Conservation (phyloP, 257 asterid genomes). For the Parsonsia alboflavescens region DNA sequence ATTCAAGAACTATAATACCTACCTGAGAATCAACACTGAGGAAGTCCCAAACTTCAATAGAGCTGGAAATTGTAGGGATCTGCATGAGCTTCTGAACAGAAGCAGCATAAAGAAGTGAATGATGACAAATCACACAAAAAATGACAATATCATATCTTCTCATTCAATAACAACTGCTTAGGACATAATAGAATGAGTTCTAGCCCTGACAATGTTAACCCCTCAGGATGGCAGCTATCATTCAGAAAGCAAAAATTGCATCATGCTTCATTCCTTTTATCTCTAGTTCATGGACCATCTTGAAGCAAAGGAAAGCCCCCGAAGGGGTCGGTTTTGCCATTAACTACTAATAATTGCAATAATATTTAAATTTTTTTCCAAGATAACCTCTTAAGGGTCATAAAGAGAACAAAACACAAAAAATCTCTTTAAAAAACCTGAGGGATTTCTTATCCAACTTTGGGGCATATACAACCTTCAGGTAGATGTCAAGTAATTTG, state of each 20-base stretch:
- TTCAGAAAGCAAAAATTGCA: not conserved
- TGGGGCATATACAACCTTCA: slow-evolving; percentile 54
- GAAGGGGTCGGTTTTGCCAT: not conserved
- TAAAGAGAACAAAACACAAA: not conserved
- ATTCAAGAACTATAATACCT: slow-evolving; percentile 20
- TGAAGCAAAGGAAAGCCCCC: not conserved
- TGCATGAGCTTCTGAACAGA: slow-evolving; percentile 70
- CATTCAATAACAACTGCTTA: not conserved
- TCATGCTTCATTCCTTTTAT: not conserved
- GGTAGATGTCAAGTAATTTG: slow-evolving; percentile 77
- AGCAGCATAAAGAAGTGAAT: slow-evolving; percentile 18
- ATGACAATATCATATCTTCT: not conserved
- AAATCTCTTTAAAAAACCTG: not conserved
- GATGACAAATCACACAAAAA: not conserved
- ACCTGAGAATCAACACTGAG: slow-evolving; percentile 99
- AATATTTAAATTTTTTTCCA: not conserved
- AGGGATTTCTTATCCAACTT: slow-evolving; percentile 5
- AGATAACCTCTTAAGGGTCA: not conserved
- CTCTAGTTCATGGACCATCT: not conserved
- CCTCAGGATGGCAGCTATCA: not conserved
- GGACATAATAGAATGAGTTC: not conserved
- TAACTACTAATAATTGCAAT: not conserved
- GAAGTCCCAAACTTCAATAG: slow-evolving; percentile 98
- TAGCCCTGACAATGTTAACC: not conserved
- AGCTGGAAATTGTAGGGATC: slow-evolving; percentile 78